phyloP scores from a whole-genome alignment of 2,329 filamentous ascomycete genomes.

The Annulohypoxylon truncatum region DNA sequence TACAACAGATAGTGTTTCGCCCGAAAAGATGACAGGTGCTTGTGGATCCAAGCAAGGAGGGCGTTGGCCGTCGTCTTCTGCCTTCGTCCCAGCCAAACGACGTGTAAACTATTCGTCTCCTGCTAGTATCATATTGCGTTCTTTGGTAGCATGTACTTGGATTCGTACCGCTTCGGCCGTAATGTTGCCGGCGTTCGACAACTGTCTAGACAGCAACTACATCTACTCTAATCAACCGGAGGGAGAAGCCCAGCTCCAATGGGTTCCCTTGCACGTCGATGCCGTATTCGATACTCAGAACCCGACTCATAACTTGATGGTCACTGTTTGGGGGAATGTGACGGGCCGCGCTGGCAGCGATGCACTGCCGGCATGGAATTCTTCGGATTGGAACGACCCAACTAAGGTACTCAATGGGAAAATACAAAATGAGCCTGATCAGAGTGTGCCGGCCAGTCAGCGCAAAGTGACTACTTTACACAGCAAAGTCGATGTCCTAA shows the following conservation, averaged over 20 bases:
- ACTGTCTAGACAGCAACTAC: slow-evolving; percentile 77
- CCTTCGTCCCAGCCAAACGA: slow-evolving; percentile 8
- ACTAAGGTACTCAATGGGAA: slow-evolving; percentile 75
- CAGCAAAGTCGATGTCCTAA: slow-evolving; percentile 77
- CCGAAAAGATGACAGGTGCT: slow-evolving; percentile 32
- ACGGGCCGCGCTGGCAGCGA: slow-evolving; percentile 73
- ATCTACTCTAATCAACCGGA: slow-evolving; percentile 56
- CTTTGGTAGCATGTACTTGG: slow-evolving; percentile 52
- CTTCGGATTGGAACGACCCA: slow-evolving; percentile 71
- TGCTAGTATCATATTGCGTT: slow-evolving; percentile 41
- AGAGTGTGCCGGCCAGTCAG: slow-evolving; percentile 50
- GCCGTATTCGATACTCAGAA: slow-evolving; percentile 76
- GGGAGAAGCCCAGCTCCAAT: slow-evolving; percentile 76
- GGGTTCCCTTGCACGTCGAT: slow-evolving; percentile 78
- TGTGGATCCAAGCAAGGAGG: slow-evolving; percentile 12
- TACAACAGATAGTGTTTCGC: slow-evolving; percentile 23
- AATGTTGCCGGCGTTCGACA: slow-evolving; percentile 81
- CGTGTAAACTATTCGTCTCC: slow-evolving; percentile 10
- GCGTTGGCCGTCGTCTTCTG: not conserved
- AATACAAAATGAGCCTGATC: slow-evolving; percentile 73
- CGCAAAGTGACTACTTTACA: slow-evolving; percentile 79
- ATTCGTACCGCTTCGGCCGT: slow-evolving; percentile 67
- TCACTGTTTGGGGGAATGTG: slow-evolving; percentile 93
- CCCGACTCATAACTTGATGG: slow-evolving; percentile 72
- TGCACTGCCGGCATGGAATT: slow-evolving; percentile 69